Evolutionary conservation across 257 asterid species (phyloP), one percentile per base, ranked within the genome.

Genomic region (Ilex asprella): DNA sequence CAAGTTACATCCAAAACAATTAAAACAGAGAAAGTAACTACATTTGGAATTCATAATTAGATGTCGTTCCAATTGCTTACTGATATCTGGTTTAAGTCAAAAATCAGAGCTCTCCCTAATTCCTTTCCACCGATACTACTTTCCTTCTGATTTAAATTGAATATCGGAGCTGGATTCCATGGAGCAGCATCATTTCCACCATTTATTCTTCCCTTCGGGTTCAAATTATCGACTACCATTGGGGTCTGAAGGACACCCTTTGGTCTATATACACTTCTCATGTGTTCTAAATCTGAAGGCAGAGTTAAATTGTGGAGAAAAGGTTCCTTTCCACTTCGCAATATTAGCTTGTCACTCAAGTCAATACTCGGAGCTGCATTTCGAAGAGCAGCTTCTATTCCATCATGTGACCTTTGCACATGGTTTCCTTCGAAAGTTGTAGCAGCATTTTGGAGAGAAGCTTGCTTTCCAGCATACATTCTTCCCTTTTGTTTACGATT

Each of bases 61-160:
- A 8, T 35, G 30, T 0, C 12, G 56, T 59, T n/a, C 11, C 0
- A 66, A 31, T 6, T 53, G 73, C 76, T 57, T 72, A 91, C 98
- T 77, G 92, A 91, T 66, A 88, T 79, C 70, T 88, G 90, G 61
- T 91, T 91, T 46, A 91, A 71, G 84, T 91, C 98, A 15, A 91
- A 88, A 56, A 74, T 75, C 56, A 91, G 96, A 71, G 86, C 91
- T 60, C 82, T 84, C 61, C 70, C 72, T 21, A 71, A 71, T 51
- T 84, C 90, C 74, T 69, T 80, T 63, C 73, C 78, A 61, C 80
- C 51, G 50, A 10, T 59, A 61, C 70, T 27, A 59, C 68, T 75
- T 55, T 73, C 84, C 13, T 46, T 46, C 60, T 61, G 78, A 74
- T 85, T 90, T 78, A 87, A 75, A 79, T 90, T 95, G 31, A 87